Conservation (phyloP, 176 grass and related monocot species). For the Otatea glauca region DNA sequence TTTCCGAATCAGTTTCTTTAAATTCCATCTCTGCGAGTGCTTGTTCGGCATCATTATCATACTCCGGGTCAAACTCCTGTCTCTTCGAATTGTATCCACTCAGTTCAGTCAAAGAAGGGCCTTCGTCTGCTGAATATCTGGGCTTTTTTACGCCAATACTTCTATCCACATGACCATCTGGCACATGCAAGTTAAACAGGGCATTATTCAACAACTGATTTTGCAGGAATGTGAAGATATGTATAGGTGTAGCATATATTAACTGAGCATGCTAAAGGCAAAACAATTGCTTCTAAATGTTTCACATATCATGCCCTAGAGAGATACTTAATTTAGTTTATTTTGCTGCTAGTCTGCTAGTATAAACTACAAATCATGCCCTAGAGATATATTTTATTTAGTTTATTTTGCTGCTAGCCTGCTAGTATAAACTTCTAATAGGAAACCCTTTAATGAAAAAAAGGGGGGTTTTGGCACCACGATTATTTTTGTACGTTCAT, state of each 20-base stretch:
- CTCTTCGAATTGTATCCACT: conserved; percentile 96
- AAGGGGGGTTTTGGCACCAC: neutral
- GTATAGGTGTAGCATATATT: neutral
- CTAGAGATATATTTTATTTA: too few species aligned
- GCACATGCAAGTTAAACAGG: conserved; percentile 45
- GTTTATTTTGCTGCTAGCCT: too few species aligned
- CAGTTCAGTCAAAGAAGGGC: conserved; percentile 84
- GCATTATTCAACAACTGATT: neutral
- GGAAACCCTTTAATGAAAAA: neutral
- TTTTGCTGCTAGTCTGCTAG: neutral
- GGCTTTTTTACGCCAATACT: conserved; percentile 92
- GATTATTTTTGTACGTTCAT: neutral
- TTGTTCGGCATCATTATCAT: conserved; percentile 97
- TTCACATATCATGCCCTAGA: neutral
- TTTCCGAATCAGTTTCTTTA: conserved; percentile 89
- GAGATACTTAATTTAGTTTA: neutral
- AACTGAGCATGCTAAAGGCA: neutral
- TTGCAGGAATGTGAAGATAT: conserved; percentile 3
- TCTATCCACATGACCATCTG: conserved; percentile 86
- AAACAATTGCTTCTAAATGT: neutral
- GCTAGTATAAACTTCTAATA: too few species aligned
- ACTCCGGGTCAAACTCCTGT: conserved; percentile 97
- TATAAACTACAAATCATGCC: neutral
- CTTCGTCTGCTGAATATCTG: conserved; percentile 87
- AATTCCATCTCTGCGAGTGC: conserved; percentile 98